Evolutionary conservation across 768 basidiomycete species (phyloP).

Genomic region (Suillus fuscotomentosus): DNA sequence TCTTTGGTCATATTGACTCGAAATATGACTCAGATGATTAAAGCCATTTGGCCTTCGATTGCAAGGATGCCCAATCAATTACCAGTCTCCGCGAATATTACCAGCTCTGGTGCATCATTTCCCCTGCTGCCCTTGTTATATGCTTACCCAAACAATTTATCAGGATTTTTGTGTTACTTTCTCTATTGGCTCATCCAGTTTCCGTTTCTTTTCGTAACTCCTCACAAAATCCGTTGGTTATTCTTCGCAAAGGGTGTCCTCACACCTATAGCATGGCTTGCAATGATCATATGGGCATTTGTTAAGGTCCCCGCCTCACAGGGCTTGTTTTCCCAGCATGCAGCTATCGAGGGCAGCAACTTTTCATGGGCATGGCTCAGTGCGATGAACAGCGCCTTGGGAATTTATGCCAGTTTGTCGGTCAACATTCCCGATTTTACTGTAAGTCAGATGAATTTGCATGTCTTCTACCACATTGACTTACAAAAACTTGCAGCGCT

Average conservation of each 20-base stretch:
- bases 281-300: constrained; percentile 79
- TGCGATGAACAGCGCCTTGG: constrained; percentile 75
- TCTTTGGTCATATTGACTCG: not conserved
- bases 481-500: constrained; percentile 44
- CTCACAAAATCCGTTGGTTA: constrained; percentile 74
- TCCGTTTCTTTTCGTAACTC: constrained; percentile 73
- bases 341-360: constrained; percentile 51
- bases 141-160: not conserved
- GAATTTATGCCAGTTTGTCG: constrained; percentile 67
- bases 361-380: constrained; percentile 77
- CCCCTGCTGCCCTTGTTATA: not conserved
- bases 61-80: constrained; percentile 64
- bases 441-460: constrained; percentile 19
- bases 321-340: constrained; percentile 56
- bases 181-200: constrained; percentile 78
- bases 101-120: constrained; percentile 47
- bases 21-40: constrained; percentile 49
- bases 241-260: constrained; percentile 69
- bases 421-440: constrained; percentile 90
- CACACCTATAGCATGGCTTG: constrained; percentile 63
- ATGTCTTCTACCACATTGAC: not conserved
- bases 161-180: constrained; percentile 74
- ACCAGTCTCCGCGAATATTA: constrained; percentile 55
- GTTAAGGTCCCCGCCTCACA: constrained; percentile 58
- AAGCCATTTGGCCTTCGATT: constrained; percentile 81